These are phyloP conservation scores for Aspergillus carbonarius DNA, from an alignment of 2,329 filamentous ascomycete species.

Conservation along the genomic window DNA sequence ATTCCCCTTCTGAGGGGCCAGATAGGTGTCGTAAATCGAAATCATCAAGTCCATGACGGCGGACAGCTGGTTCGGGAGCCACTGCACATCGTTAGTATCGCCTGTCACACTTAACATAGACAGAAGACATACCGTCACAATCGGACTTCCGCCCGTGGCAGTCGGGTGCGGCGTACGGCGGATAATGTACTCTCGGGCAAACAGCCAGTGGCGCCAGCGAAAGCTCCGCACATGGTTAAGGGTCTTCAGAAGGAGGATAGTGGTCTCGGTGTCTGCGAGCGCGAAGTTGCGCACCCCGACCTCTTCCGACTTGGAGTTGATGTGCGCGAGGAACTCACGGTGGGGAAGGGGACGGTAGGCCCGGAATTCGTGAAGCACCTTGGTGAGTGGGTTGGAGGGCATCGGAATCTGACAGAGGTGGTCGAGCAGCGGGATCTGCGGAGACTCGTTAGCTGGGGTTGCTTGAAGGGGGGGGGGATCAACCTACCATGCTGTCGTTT, in stretches of 20 bases:
- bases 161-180: conserved; percentile 47
- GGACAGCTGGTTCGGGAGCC: conserved; percentile 50
- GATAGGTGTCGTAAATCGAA: conserved; percentile 42
- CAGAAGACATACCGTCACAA: conserved; percentile 42
- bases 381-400: conserved; percentile 84
- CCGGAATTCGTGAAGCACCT: conserved; percentile 85
- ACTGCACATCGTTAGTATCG: conserved; percentile 25
- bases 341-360: conserved; percentile 87
- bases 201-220: conserved; percentile 52
- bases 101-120: background rate
- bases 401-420: conserved; percentile 82
- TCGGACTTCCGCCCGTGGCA: conserved; percentile 50
- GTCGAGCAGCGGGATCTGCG: conserved; percentile 76
- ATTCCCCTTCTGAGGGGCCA: conserved; percentile 32
- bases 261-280: conserved; percentile 40
- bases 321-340: conserved; percentile 75
- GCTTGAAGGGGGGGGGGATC: background rate
- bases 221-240: conserved; percentile 51
- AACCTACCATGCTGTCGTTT: conserved; percentile 79
- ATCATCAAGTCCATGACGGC: conserved; percentile 52
- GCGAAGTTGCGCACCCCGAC: conserved; percentile 41
- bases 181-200: conserved; percentile 51
- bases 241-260: conserved; percentile 45
- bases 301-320: conserved; percentile 56
- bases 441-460: background rate